Conservation (phyloP, 2,329 filamentous ascomycete genomes). For the Emericellopsis atlantica region DNA sequence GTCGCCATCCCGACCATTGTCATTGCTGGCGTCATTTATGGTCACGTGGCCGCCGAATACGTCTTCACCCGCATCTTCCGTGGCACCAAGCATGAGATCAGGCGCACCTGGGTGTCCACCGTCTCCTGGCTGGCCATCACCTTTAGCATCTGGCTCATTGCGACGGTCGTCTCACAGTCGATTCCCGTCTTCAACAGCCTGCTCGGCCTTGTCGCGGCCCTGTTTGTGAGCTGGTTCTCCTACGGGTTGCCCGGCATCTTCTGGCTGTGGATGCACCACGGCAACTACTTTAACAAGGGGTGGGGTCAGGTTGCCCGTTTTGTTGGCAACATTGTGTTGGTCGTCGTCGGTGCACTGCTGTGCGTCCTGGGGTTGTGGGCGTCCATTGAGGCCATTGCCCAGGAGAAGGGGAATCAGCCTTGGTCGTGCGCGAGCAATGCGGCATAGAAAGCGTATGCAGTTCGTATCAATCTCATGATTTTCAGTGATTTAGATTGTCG, state of each 20-base stretch:
- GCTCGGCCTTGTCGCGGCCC: slow-evolving; percentile 46
- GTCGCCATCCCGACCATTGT: slow-evolving; percentile 25
- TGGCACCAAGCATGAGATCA: slow-evolving; percentile 27
- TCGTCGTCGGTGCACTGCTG: slow-evolving; percentile 19
- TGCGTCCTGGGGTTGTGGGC: slow-evolving; percentile 26
- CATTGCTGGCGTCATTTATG: slow-evolving; percentile 59
- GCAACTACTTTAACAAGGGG: slow-evolving; percentile 20
- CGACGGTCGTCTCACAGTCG: slow-evolving; percentile 56
- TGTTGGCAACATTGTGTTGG: slow-evolving; percentile 14
- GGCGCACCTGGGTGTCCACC: slow-evolving; percentile 35
- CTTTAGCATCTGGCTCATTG: slow-evolving; percentile 40
- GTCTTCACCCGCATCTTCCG: slow-evolving; percentile 50
- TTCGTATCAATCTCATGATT: neutral
- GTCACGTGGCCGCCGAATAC: slow-evolving; percentile 53
- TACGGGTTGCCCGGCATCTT: slow-evolving; percentile 32
- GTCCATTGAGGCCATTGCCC: slow-evolving; percentile 20
- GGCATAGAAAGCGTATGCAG: slow-evolving; percentile 3
- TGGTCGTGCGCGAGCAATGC: slow-evolving; percentile 22
- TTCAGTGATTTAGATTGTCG: neutral
- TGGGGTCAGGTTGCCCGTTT: slow-evolving; percentile 17
- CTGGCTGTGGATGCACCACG: slow-evolving; percentile 34
- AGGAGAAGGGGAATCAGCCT: slow-evolving; percentile 14
- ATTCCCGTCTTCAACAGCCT: slow-evolving; percentile 59
- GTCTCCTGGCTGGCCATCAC: slow-evolving; percentile 47
- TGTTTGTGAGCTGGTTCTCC: slow-evolving; percentile 59